These are phyloP conservation scores for Cyclotella distinguenda DNA, from an alignment of 108 stramenopile species.

Conservation along the genomic window DNA sequence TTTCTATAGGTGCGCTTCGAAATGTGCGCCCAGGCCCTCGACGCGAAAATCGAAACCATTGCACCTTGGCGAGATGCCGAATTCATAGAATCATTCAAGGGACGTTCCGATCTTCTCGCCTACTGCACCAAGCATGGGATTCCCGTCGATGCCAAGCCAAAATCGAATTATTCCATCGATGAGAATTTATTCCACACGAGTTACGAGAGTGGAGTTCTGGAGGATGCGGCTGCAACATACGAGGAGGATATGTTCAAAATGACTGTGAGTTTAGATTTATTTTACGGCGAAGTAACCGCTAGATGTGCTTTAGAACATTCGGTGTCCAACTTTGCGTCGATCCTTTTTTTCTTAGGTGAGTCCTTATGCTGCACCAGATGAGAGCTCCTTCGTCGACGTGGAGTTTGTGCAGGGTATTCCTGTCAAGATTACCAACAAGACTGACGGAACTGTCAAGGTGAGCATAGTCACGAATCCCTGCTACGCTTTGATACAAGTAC, in stretches of 20 bases:
- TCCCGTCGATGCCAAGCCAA: conserved; percentile 95
- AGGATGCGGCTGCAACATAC: conserved; percentile 82
- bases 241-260: conserved; percentile 94
- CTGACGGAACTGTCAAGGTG: conserved; percentile 79
- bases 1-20: too few relatives aligned
- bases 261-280: conserved; percentile 56
- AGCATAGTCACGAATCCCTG: too few relatives aligned
- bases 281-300: neutral
- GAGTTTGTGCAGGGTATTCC: conserved; percentile 95
- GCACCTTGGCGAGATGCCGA: conserved; percentile 98
- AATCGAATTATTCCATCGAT: conserved; percentile 96
- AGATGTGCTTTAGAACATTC: neutral
- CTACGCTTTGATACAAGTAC: too few relatives aligned
- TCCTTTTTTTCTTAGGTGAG: conserved; percentile 28
- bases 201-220: conserved; percentile 95
- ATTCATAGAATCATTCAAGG: conserved; percentile 94
- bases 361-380: conserved; percentile 89
- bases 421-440: conserved; percentile 91
- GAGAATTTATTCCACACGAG: conserved; percentile 98
- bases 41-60: conserved; percentile 91
- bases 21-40: conserved; percentile 97
- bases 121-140: conserved; percentile 96
- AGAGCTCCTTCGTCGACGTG: conserved; percentile 72
- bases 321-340: neutral
- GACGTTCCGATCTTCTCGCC: conserved; percentile 91